A percentile compares a stretch with the other conserved stretches of the same genome.
Evolutionary conservation across 1,139 yeast genomes (phyloP).

Genomic region (Eremothecium cymbalariae): DNA sequence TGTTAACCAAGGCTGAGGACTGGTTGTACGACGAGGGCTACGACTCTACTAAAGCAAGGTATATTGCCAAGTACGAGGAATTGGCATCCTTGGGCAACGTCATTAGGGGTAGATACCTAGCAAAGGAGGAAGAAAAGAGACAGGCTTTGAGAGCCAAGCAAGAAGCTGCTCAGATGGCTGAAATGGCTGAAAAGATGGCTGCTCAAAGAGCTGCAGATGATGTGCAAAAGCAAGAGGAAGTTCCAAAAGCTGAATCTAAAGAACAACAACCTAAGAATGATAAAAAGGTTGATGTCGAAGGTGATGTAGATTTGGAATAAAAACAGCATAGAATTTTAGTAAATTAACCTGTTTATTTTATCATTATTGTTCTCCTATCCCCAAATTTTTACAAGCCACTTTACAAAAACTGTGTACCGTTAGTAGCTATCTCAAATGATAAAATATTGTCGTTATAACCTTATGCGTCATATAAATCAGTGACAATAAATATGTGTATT

Average conservation of each 20-base stretch:
- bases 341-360: no score
- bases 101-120: constrained; percentile 89
- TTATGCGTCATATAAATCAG: no score
- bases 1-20: constrained; percentile 84
- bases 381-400: not conserved
- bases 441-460: no score
- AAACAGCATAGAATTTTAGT: no score
- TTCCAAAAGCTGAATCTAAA: constrained; percentile 15
- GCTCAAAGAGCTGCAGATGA: constrained; percentile 54
- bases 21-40: constrained; percentile 98
- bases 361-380: not conserved
- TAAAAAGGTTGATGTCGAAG: constrained; percentile 11
- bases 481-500: no score
- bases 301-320: constrained; percentile 24
- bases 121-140: constrained; percentile 92
- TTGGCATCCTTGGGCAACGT: constrained; percentile 90
- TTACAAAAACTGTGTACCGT: constrained; percentile 1
- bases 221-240: constrained; percentile 31
- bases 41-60: constrained; percentile 92
- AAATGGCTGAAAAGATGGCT: constrained; percentile 84
- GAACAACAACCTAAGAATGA: constrained; percentile 1
- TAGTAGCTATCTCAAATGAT: constrained; percentile 5
- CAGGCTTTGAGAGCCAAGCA: constrained; percentile 80
- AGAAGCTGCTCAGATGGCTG: constrained; percentile 82
- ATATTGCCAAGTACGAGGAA: constrained; percentile 97